Percentiles rank a stretch among this genome's conserved stretches.
These are phyloP conservation scores for Verbena officinalis DNA, from an alignment of 257 asterid genomes.

Conservation along the genomic window DNA sequence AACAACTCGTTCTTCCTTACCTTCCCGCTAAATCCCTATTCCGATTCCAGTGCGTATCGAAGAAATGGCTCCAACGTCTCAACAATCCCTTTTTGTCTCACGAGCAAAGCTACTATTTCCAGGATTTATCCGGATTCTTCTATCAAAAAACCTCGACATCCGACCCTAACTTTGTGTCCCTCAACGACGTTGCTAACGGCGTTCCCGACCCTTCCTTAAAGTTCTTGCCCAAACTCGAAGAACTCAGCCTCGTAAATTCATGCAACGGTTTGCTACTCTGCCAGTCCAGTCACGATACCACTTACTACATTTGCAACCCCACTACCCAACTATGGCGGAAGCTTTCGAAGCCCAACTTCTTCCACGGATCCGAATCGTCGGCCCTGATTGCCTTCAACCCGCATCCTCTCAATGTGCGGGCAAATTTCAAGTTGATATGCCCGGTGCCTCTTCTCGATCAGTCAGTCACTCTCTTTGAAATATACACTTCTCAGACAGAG, in stretches of 20 bases:
- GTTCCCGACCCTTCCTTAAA: conserved; percentile 33
- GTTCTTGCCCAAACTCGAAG: conserved; percentile 32
- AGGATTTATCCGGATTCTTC: conserved; percentile 48
- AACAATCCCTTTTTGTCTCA: conserved; percentile 42
- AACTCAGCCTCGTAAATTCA: conserved; percentile 30
- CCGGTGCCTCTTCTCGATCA: conserved; percentile 32
- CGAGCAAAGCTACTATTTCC: conserved; percentile 45
- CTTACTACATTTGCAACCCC: conserved; percentile 53
- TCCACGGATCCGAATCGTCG: conserved; percentile 37
- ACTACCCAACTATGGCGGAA: conserved; percentile 34
- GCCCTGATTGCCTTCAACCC: conserved; percentile 51
- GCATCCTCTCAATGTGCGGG: conserved; percentile 33
- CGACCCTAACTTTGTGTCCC: conserved; percentile 23
- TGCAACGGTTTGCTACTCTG: conserved; percentile 50
- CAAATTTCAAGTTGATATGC: conserved; percentile 36
- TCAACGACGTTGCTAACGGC: conserved; percentile 36
- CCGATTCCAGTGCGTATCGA: conserved; percentile 46
- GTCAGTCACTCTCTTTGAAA: conserved; percentile 35
- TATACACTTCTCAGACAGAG: conserved; percentile 38
- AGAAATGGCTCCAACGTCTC: conserved; percentile 49
- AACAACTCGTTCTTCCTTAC: conserved; percentile 37
- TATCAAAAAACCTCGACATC: not conserved
- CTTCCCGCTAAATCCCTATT: conserved; percentile 56
- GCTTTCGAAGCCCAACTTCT: conserved; percentile 38
- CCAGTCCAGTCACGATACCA: not conserved